Base-by-base conservation (phyloP, 495 filamentous ascomycete genomes). In the Recurvomyces mirabilis region DNA sequence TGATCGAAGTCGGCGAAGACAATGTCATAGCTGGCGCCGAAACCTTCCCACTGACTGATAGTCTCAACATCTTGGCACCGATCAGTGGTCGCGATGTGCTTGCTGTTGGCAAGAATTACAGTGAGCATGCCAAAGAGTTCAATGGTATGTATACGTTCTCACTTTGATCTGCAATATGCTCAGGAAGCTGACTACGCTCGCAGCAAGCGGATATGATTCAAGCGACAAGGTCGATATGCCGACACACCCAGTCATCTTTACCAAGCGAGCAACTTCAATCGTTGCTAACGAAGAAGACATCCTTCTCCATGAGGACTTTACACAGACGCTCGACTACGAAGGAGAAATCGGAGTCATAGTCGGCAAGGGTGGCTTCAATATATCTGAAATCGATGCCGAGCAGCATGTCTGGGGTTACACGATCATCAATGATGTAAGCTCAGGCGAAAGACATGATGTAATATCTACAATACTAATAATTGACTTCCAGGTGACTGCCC, bases 361-460 rank as follows among this genome's bases (percentile, higher is more conserved):
- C 41, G 70, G 72, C 3, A 74, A 69, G 44, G 29, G 60, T 1
- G 72, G 71, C 1, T 68, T 66, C 48, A 53, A 59, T 10, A 68
- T 75, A 39, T 29, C 43, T 1, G 65, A 73, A 42, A 33, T 59
- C 1, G 61, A 72, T 35, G 72, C 72, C 0, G 58, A 66, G 64
- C 58, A 70, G 18, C 56, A 76, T 48, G 67, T 76, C 6, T 75
- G 71, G 70, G 71, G 72, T 0, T 75, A 70, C 49, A 74, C 72
- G 0, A 74, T 76, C 41, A 65, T 75, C 36, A 76, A 78, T 49
- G 70, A 76, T 45, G n/a, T n/a, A n/a, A n/a, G n/a, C n/a, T n/a
- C n/a, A n/a, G n/a, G n/a, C n/a, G n/a, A n/a, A n/a, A n/a, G n/a
- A n/a, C n/a, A n/a, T n/a, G n/a, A n/a, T n/a, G n/a, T n/a, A n/a